These are phyloP conservation scores for Coffea eugenioides DNA, from an alignment of 257 asterid genomes.

Conservation along the genomic window DNA sequence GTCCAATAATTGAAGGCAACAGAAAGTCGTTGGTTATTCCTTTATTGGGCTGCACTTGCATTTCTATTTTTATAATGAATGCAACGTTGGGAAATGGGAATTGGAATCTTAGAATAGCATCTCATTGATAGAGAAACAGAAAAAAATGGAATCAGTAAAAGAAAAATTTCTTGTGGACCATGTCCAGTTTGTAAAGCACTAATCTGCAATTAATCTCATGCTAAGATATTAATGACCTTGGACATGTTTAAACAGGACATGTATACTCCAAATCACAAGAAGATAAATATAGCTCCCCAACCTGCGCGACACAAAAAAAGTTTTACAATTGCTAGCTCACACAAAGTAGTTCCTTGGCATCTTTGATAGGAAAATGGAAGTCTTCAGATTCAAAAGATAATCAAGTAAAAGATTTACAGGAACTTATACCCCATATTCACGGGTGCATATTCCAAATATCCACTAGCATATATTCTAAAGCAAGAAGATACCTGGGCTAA, in stretches of 20 bases:
- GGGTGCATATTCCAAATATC: not conserved
- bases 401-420: not conserved
- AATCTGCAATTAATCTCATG: not conserved
- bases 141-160: not conserved
- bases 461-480: not conserved
- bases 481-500: not conserved
- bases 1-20: too few species aligned
- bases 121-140: not conserved
- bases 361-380: not conserved
- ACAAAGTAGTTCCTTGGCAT: not conserved
- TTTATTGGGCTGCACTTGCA: not conserved
- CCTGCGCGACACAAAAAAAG: not conserved
- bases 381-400: too few species aligned
- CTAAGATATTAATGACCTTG: not conserved
- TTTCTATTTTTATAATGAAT: not conserved
- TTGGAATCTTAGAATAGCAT: constrained; percentile 2
- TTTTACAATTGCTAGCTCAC: not conserved
- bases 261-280: not conserved
- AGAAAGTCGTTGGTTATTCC: too few species aligned
- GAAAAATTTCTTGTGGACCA: not conserved
- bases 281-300: not conserved
- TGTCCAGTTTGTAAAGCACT: not conserved
- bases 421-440: not conserved
- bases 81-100: constrained; percentile 8
- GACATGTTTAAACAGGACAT: not conserved